Percentiles rank a stretch among this genome's conserved stretches.
Evolutionary conservation across 1,284 basidiomycete genomes (phyloP).

Genomic region (Ceratobasidium sp.): DNA sequence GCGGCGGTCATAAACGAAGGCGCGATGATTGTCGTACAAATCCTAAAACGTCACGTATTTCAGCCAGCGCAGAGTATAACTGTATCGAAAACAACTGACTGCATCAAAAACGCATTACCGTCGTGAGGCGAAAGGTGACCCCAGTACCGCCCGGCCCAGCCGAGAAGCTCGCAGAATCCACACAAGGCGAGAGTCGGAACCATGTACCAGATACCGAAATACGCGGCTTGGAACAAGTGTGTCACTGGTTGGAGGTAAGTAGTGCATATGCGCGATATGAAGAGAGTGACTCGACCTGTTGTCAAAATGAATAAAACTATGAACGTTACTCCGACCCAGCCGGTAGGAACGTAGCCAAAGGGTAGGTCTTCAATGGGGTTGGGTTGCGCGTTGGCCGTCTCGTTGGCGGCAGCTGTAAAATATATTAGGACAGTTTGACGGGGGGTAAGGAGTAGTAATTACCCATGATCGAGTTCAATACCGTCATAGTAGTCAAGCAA

Average conservation of each 20-base stretch:
- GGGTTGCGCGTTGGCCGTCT: too few relatives aligned
- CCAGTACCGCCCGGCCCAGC: constrained; percentile 52
- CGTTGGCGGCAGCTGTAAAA: too few relatives aligned
- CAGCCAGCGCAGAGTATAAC: not conserved
- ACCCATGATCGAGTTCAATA: too few relatives aligned
- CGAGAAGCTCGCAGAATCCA: constrained; percentile 64
- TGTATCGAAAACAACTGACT: constrained; percentile 54
- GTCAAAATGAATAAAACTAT: constrained; percentile 59
- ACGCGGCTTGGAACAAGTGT: constrained; percentile 61
- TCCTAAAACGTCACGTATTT: not conserved
- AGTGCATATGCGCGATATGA: not conserved
- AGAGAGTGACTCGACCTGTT: constrained; percentile 53
- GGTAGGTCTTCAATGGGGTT: constrained; percentile 10
- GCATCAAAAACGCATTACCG: constrained; percentile 59
- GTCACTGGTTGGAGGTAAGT: constrained; percentile 54
- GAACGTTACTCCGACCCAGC: constrained; percentile 56
- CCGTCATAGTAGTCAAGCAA: too few relatives aligned
- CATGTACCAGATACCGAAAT: constrained; percentile 63
- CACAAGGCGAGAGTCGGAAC: constrained; percentile 64
- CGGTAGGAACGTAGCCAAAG: constrained; percentile 57
- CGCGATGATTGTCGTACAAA: constrained; percentile 39
- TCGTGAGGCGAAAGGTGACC: constrained; percentile 30
- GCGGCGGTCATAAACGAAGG: constrained; percentile 44
- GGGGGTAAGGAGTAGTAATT: too few relatives aligned
- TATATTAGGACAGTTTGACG: too few relatives aligned